Conservation (phyloP, 441 rosid species). For the Adansonia grandidieri region DNA sequence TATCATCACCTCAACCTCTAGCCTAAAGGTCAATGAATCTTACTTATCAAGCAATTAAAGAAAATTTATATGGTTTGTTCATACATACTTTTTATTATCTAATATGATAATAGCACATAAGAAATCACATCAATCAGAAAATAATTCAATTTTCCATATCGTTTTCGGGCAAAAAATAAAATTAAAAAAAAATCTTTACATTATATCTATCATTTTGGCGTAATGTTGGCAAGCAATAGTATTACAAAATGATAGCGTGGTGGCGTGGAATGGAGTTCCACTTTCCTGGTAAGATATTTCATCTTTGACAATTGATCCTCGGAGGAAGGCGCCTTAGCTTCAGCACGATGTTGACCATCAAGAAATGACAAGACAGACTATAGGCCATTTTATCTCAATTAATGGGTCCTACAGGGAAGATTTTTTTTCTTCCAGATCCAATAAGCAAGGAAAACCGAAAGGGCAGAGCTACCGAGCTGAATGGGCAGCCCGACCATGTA, state of each 20-base stretch:
- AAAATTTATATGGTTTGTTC: no score
- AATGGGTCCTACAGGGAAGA: neutral
- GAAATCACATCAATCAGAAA: conserved; percentile 2
- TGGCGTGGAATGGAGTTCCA: neutral
- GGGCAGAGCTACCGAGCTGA: no score
- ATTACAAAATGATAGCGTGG: neutral
- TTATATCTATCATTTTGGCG: no score
- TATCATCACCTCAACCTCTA: no score
- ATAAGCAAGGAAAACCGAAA: no score
- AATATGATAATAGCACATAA: neutral
- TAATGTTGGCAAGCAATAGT: neutral
- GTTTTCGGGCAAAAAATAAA: neutral
- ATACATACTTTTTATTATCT: neutral
- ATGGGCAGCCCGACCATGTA: no score
- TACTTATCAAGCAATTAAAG: neutral
- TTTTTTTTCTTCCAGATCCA: neutral
- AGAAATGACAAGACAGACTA: neutral
- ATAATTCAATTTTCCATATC: neutral
- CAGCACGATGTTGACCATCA: conserved; percentile 21
- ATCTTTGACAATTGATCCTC: neutral
- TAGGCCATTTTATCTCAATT: neutral
- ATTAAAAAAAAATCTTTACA: neutral
- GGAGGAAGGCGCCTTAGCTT: neutral
- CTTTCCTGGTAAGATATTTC: conserved; percentile 20
- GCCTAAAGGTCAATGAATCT: neutral